These are phyloP conservation scores for Penicillium sp. DNA, from an alignment of 2,329 filamentous ascomycete species.

Conservation along the genomic window DNA sequence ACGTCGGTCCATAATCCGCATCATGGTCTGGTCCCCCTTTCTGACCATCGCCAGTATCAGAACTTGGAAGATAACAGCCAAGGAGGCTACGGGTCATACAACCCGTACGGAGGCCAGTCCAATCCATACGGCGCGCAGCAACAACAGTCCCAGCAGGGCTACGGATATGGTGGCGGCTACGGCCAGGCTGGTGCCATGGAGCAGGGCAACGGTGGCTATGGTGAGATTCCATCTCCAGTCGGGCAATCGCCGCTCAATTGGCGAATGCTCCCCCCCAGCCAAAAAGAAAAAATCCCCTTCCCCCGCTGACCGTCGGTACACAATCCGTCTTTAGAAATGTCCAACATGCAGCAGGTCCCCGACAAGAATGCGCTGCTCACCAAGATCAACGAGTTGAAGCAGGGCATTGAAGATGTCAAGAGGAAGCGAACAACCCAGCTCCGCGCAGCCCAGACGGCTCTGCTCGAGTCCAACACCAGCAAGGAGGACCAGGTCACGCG, in stretches of 20 bases:
- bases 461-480: constrained; percentile 69
- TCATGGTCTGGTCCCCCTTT: constrained; percentile 4
- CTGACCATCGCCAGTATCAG: constrained; percentile 20
- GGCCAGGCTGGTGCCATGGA: constrained; percentile 26
- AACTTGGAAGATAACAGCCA: constrained; percentile 26
- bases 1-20: background rate
- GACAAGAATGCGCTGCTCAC: constrained; percentile 76
- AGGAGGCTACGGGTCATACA: constrained; percentile 49
- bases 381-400: constrained; percentile 74
- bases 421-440: constrained; percentile 45
- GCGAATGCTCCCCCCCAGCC: too few species aligned
- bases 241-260: background rate
- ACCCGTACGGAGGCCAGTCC: constrained; percentile 45
- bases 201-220: constrained; percentile 34
- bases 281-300: background rate
- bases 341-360: constrained; percentile 27
- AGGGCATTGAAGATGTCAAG: constrained; percentile 69
- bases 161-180: constrained; percentile 23
- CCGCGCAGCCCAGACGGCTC: constrained; percentile 61
- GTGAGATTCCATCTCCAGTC: constrained; percentile 17
- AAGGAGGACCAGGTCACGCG: constrained; percentile 59
- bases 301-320: constrained; percentile 3
- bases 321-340: constrained; percentile 38
- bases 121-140: constrained; percentile 26
- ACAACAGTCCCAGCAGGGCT: constrained; percentile 18